These are phyloP conservation scores for Stagonosporopsis rhizophila DNA, from an alignment of 2,329 filamentous ascomycete species.

Conservation along the genomic window DNA sequence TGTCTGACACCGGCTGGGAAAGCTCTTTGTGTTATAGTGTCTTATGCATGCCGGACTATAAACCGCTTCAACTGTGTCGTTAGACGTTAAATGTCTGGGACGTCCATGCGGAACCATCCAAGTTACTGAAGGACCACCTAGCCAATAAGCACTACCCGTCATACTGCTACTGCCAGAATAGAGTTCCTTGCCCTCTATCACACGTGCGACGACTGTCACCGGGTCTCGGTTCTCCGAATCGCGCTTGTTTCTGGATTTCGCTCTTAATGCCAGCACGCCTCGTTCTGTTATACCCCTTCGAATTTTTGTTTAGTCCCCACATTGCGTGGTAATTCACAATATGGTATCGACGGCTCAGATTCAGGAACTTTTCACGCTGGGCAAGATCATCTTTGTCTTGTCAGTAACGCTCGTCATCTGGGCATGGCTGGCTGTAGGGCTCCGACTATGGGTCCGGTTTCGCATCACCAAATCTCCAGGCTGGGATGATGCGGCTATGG, in stretches of 20 bases:
- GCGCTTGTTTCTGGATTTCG: conserved; percentile 2
- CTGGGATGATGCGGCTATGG: conserved; percentile 45
- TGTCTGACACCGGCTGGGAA: background rate
- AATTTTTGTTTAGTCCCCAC: conserved; percentile 15
- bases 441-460: conserved; percentile 44
- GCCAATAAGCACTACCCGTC: conserved; percentile 19
- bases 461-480: conserved; percentile 44
- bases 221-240: conserved; percentile 21
- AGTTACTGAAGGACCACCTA: conserved; percentile 9
- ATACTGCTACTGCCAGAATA: conserved; percentile 16
- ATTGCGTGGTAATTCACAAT: conserved; percentile 14
- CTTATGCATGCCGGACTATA: conserved; percentile 22
- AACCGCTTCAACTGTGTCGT: conserved; percentile 13
- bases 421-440: conserved; percentile 37
- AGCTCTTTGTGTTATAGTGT: conserved; percentile 14
- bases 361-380: conserved; percentile 30
- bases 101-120: conserved; percentile 24
- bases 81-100: conserved; percentile 35
- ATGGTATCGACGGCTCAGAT: conserved; percentile 14
- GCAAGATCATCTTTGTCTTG: conserved; percentile 27
- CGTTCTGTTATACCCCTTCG: conserved; percentile 6
- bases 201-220: conserved; percentile 15
- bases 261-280: conserved; percentile 25
- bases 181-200: conserved; percentile 24
- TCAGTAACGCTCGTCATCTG: conserved; percentile 38